A percentile compares a stretch with the other conserved stretches of the same genome.
phyloP scores from a whole-genome alignment of 2,329 filamentous ascomycete genomes.

The Cordyceps cicadae region DNA sequence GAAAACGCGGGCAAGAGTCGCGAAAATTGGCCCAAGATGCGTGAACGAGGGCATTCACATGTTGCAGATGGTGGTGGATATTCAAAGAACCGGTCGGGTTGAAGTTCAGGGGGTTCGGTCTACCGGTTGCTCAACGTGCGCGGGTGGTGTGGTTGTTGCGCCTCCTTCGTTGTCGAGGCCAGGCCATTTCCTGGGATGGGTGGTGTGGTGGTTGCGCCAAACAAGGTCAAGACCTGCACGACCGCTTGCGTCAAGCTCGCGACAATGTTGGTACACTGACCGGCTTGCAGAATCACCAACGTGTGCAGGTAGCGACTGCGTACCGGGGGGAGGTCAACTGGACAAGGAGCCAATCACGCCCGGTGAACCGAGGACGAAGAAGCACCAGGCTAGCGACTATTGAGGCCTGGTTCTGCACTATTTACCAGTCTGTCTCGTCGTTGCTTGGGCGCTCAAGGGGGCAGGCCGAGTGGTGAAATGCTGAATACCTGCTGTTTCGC shows the following conservation, averaged over 20 bases:
- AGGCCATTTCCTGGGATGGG: background rate
- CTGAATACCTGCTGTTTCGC: background rate
- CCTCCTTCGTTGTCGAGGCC: background rate
- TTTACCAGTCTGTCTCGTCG: background rate
- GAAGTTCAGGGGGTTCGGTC: background rate
- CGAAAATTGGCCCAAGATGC: background rate
- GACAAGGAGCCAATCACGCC: background rate
- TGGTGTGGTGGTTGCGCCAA: background rate
- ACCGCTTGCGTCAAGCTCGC: constrained; percentile 1
- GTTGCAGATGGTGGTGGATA: background rate
- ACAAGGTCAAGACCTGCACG: background rate
- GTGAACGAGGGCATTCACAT: background rate
- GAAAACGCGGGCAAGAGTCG: background rate
- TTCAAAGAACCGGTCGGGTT: background rate
- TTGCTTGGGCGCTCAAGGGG: background rate
- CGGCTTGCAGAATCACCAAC: background rate
- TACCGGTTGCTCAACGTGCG: background rate
- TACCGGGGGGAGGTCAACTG: background rate
- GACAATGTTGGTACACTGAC: background rate
- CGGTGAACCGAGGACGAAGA: no score
- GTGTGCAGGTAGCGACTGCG: background rate
- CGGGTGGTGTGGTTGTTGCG: background rate
- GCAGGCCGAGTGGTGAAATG: background rate
- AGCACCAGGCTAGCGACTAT: background rate
- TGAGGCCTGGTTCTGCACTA: background rate